phyloP scores from a whole-genome alignment of 306 rosid genomes.

The Adenanthera pavonina region DNA sequence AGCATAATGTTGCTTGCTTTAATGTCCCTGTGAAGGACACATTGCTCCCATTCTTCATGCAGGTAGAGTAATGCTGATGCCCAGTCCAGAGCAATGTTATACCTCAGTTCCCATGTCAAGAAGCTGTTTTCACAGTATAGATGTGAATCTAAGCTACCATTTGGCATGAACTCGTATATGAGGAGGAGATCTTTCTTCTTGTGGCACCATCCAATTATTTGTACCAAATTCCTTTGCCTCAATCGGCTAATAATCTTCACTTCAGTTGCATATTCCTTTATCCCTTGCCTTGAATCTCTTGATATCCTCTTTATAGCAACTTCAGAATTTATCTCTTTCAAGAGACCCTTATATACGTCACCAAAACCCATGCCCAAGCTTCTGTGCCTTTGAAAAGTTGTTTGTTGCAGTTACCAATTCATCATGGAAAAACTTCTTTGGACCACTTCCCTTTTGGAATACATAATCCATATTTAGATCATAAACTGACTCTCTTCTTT shows the following conservation, averaged over 20 bases:
- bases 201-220: conserved; percentile 44
- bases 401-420: conserved; percentile 35
- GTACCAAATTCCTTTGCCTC: conserved; percentile 34
- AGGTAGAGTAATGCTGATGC: conserved; percentile 29
- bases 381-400: conserved; percentile 14
- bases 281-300: conserved; percentile 15
- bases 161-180: conserved; percentile 35
- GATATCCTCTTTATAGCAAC: conserved; percentile 35
- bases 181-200: conserved; percentile 15
- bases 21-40: conserved; percentile 29
- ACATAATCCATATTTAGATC: conserved; percentile 40
- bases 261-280: conserved; percentile 22
- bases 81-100: conserved; percentile 19
- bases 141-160: conserved; percentile 39
- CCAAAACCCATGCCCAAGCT: conserved; percentile 37
- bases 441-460: conserved; percentile 31
- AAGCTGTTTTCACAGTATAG: background rate
- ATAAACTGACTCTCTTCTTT: conserved; percentile 10
- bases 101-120: conserved; percentile 24
- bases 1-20: background rate
- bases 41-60: conserved; percentile 41
- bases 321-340: background rate
- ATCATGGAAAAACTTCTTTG: conserved; percentile 5
- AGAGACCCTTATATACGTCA: conserved; percentile 19
- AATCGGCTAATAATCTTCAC: conserved; percentile 34